Percentiles rank a stretch among this genome's conserved stretches.
phyloP scores from a whole-genome alignment of 345 rosid species.

The Alliaria petiolata region DNA sequence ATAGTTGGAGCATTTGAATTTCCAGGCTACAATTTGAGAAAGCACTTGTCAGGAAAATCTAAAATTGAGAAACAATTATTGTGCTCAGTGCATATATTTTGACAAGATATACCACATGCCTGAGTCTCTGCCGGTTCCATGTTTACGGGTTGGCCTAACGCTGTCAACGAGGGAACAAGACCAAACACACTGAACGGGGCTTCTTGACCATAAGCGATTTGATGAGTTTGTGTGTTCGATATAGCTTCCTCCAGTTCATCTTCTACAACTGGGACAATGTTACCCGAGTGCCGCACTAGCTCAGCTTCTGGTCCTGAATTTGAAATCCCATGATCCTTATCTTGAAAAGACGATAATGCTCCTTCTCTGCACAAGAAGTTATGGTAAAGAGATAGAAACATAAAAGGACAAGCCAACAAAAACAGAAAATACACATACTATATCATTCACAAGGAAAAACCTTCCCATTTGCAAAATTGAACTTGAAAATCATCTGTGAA shows the following conservation, averaged over 20 bases:
- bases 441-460: neutral
- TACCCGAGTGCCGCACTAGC: conserved; percentile 10
- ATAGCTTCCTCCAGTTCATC: conserved; percentile 40
- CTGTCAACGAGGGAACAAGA: conserved; percentile 46
- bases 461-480: neutral
- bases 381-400: conserved; percentile 7
- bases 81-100: neutral
- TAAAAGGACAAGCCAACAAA: neutral
- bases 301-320: conserved; percentile 40
- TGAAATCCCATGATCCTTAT: conserved; percentile 35
- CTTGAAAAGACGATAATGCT: conserved; percentile 33
- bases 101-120: conserved; percentile 40
- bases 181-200: conserved; percentile 50
- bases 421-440: neutral
- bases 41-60: neutral
- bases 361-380: conserved; percentile 38
- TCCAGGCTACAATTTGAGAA: conserved; percentile 46
- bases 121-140: conserved; percentile 51
- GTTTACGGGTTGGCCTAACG: conserved; percentile 40
- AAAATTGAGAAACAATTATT: neutral
- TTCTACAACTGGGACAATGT: conserved; percentile 16
- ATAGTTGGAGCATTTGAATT: conserved; percentile 43
- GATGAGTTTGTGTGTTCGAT: conserved; percentile 45
- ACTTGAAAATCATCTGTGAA: conserved; percentile 1
- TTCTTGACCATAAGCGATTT: conserved; percentile 43